These are phyloP conservation scores for Letharia columbiana DNA, from an alignment of 495 filamentous ascomycete genomes.

Conservation along the genomic window DNA sequence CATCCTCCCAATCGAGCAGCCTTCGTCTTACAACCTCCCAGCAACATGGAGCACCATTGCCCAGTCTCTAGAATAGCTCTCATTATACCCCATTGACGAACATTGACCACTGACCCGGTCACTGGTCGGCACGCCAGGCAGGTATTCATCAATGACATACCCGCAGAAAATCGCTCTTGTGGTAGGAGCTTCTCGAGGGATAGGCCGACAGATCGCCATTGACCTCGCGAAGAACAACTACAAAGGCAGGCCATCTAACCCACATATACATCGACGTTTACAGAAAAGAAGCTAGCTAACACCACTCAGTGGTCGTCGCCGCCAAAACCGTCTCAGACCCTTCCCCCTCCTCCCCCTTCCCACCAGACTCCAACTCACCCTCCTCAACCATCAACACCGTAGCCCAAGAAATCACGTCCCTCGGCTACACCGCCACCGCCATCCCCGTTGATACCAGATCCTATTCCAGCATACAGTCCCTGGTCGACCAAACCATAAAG, in stretches of 20 bases:
- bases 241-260: constrained; percentile 40
- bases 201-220: constrained; percentile 71
- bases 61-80: no score
- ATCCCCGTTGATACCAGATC: constrained; percentile 64
- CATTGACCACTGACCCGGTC: no score
- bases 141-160: constrained; percentile 24
- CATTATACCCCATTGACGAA: no score
- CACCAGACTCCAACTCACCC: constrained; percentile 72
- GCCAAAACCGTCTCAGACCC: constrained; percentile 72
- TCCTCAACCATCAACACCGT: constrained; percentile 79
- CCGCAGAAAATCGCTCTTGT: constrained; percentile 52
- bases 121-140: background rate
- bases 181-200: constrained; percentile 67
- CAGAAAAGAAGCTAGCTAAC: background rate
- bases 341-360: constrained; percentile 48
- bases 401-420: constrained; percentile 62
- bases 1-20: no score
- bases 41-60: no score
- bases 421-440: constrained; percentile 55
- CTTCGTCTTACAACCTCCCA: no score
- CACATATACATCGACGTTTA: no score
- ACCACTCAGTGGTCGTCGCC: constrained; percentile 58
- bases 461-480: constrained; percentile 49
- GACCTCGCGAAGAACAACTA: constrained; percentile 65
- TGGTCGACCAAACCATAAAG: constrained; percentile 54